These are phyloP conservation scores for Dothideomycetidae sp. DNA, from an alignment of 2,329 filamentous ascomycete genomes.

Conservation along the genomic window DNA sequence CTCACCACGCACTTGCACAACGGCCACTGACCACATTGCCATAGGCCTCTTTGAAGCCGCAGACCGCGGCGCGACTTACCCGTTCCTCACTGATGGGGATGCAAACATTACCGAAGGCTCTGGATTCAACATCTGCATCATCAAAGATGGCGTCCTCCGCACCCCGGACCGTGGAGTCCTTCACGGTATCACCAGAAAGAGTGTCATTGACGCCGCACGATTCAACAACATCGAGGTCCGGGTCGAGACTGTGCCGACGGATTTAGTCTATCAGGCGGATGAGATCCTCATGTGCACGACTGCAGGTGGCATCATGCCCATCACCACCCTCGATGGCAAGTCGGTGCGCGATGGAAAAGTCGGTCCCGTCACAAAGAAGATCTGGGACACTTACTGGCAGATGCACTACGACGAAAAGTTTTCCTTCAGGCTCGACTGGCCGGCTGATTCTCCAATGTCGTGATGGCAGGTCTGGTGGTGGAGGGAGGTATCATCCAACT, in stretches of 20 bases:
- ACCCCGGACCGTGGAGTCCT: slow-evolving; percentile 36
- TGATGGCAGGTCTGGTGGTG: no score
- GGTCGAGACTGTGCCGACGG: slow-evolving; percentile 30
- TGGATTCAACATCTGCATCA: slow-evolving; percentile 35
- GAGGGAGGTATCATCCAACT: no score
- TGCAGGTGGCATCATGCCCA: slow-evolving; percentile 40
- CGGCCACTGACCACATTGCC: slow-evolving; percentile 38
- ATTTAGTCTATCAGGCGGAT: slow-evolving; percentile 29
- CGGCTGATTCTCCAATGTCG: no score
- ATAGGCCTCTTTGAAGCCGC: slow-evolving; percentile 33
- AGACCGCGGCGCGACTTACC: slow-evolving; percentile 34
- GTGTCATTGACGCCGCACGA: slow-evolving; percentile 32
- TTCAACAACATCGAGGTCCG: slow-evolving; percentile 23
- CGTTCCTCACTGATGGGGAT: slow-evolving; percentile 38
- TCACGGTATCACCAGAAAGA: slow-evolving; percentile 36
- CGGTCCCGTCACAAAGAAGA: slow-evolving; percentile 32
- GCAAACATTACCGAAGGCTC: slow-evolving; percentile 37
- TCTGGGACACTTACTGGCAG: slow-evolving; percentile 39
- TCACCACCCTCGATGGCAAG: slow-evolving; percentile 32
- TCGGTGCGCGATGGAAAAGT: slow-evolving; percentile 30
- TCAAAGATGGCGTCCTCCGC: slow-evolving; percentile 33
- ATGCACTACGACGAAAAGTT: slow-evolving; percentile 30
- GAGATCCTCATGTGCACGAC: slow-evolving; percentile 42
- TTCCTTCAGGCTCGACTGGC: no score
- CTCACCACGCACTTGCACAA: no score